These are phyloP conservation scores for Aspergillus thermomutatus DNA, from an alignment of 2,329 filamentous ascomycete species.

Conservation along the genomic window DNA sequence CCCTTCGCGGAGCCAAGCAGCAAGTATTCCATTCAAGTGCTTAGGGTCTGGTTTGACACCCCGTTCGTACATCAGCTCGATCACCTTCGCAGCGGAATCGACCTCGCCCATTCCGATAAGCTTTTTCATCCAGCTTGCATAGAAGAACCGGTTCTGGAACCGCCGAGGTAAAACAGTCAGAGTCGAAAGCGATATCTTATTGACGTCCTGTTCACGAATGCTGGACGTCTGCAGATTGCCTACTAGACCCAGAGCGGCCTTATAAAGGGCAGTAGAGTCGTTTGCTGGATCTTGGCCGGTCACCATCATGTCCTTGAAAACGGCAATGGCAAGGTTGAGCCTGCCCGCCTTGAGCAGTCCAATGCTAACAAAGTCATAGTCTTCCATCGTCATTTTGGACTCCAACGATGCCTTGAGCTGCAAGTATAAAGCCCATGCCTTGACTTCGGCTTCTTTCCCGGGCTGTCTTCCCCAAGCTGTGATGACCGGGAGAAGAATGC, in stretches of 20 bases:
- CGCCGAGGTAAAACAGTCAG: slow-evolving; percentile 51
- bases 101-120: slow-evolving; percentile 70
- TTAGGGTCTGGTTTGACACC: slow-evolving; percentile 67
- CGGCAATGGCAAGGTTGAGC: slow-evolving; percentile 64
- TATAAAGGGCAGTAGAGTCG: slow-evolving; percentile 46
- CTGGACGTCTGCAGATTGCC: slow-evolving; percentile 41
- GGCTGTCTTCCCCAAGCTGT: slow-evolving; percentile 58
- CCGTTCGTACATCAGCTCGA: slow-evolving; percentile 70
- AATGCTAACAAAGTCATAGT: slow-evolving; percentile 73
- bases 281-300: slow-evolving; percentile 48
- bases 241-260: slow-evolving; percentile 37
- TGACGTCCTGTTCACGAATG: slow-evolving; percentile 43
- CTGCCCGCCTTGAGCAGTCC: slow-evolving; percentile 66
- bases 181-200: slow-evolving; percentile 47
- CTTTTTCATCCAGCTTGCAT: slow-evolving; percentile 83
- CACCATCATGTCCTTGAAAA: slow-evolving; percentile 89
- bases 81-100: slow-evolving; percentile 67
- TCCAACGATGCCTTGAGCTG: slow-evolving; percentile 61
- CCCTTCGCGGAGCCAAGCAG: slow-evolving; percentile 68
- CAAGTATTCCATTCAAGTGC: slow-evolving; percentile 79
- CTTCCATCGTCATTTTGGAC: slow-evolving; percentile 61
- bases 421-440: slow-evolving; percentile 67
- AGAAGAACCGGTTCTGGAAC: slow-evolving; percentile 73
- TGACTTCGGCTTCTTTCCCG: slow-evolving; percentile 48
- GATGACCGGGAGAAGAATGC: slow-evolving; percentile 62